Base-by-base conservation (phyloP, 2,329 filamentous ascomycete species). In the Aspergillus fumigatus region DNA sequence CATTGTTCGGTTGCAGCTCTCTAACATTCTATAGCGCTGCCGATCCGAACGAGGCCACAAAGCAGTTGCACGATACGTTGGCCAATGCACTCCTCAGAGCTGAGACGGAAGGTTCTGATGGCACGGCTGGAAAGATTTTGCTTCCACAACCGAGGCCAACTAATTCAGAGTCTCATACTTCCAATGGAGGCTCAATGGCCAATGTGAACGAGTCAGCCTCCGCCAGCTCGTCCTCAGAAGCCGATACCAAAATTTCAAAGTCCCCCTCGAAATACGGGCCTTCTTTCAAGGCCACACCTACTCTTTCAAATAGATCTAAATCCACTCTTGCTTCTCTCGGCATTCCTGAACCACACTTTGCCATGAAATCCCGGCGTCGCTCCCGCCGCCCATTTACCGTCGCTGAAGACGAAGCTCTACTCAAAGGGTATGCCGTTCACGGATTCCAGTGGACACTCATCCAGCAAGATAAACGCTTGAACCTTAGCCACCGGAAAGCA, bases 361-460 rank as follows among this genome's bases (percentile, higher is more conserved):
- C 64, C n/a, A 65, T 69, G 54, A 80, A 80, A 63, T 73, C 73
- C 8, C 76, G 76, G 53, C 78, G 84, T 32, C 79, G 84, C 27
- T 77, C 77, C 47, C 80, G 84, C 8, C 79, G 79, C 3, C 77
- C 76, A 7, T 88, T 85, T 63, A 84, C 80, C 0, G 70, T 75
- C 0, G 71, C 75, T 21, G 85, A 87, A 70, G 85, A 88, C 61
- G 75, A 79, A 48, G 81, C 83, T 26, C 67, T 88, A 0, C 70
- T 86, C 1, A 79, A 77, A 62, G 85, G 85, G 4, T 86, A 85
- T 59, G 74, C 79, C 23, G 80, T 81, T 50, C 78, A 87, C 60
- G 83, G 83, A 3, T 80, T 83, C 51, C 76, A 80, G 45, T 88
- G 85, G 85, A 83, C 82, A 10, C 68, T 76, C 6, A 87, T 88